Conservation (phyloP, 345 rosid species). For the Euphorbia tirucalli region DNA sequence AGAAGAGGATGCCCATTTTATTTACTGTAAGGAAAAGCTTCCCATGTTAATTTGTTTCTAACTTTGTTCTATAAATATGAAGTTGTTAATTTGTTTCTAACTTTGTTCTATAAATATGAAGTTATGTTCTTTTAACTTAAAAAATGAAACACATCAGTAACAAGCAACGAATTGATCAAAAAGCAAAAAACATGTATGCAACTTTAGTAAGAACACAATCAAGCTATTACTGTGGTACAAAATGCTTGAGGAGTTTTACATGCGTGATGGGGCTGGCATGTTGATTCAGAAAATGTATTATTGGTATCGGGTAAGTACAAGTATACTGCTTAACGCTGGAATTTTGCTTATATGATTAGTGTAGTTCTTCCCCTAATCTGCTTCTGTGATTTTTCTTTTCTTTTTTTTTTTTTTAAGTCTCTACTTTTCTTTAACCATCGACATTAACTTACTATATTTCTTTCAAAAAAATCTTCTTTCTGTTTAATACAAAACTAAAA, state of each 20-base stretch:
- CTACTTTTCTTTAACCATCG: too few relatives aligned
- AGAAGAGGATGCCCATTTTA: neutral
- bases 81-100: too few relatives aligned
- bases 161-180: constrained; percentile 1
- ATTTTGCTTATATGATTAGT: neutral
- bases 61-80: too few relatives aligned
- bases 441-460: neutral
- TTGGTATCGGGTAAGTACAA: too few relatives aligned
- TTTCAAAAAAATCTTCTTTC: neutral
- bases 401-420: neutral
- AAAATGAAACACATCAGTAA: neutral
- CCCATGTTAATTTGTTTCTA: too few relatives aligned
- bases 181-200: neutral
- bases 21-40: neutral
- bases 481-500: neutral
- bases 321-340: neutral
- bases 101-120: too few relatives aligned
- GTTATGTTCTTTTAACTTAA: neutral
- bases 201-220: neutral
- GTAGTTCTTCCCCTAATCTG: neutral
- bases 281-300: neutral
- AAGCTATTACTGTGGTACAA: neutral
- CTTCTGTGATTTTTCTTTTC: neutral
- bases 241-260: neutral
- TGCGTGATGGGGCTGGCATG: neutral